These are phyloP conservation scores for Sistotremastrum niveocremeum DNA, from an alignment of 768 basidiomycete genomes.

Conservation along the genomic window DNA sequence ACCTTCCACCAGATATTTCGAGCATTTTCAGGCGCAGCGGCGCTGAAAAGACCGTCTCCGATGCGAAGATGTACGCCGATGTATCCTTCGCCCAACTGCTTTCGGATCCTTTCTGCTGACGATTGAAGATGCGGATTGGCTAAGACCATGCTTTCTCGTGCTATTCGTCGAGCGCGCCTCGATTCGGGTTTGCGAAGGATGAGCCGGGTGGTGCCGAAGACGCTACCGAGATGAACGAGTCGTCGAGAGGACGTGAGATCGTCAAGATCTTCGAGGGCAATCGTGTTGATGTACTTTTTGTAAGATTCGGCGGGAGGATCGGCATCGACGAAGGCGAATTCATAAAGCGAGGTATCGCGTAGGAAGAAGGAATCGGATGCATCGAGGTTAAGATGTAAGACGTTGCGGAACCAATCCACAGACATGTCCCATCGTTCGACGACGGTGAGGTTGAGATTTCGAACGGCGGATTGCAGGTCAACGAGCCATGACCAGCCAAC, in stretches of 20 bases:
- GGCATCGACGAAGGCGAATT: constrained; percentile 49
- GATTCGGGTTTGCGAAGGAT: constrained; percentile 30
- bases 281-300: constrained; percentile 28
- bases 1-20: constrained; percentile 44
- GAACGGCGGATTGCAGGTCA: constrained; percentile 22
- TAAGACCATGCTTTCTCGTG: constrained; percentile 47
- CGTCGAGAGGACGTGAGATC: constrained; percentile 29
- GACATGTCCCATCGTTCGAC: constrained; percentile 38
- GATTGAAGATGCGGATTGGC: constrained; percentile 31
- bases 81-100: constrained; percentile 32
- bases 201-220: constrained; percentile 66
- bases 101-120: constrained; percentile 31
- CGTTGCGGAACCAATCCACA: constrained; percentile 29
- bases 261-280: constrained; percentile 24
- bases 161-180: constrained; percentile 26
- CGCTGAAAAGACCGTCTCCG: constrained; percentile 51
- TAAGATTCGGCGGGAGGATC: constrained; percentile 8
- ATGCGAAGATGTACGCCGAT: constrained; percentile 55
- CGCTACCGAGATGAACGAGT: constrained; percentile 56
- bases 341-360: constrained; percentile 44
- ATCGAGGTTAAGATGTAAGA: constrained; percentile 21
- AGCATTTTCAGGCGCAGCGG: constrained; percentile 26
- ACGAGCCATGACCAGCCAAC: constrained; percentile 63
- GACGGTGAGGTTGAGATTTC: constrained; percentile 22
- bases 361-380: constrained; percentile 30